Percentiles rank a stretch among this genome's conserved stretches.
Evolutionary conservation across 129 eudicot species (phyloP).

Genomic region (Saposhnikovia divaricata): DNA sequence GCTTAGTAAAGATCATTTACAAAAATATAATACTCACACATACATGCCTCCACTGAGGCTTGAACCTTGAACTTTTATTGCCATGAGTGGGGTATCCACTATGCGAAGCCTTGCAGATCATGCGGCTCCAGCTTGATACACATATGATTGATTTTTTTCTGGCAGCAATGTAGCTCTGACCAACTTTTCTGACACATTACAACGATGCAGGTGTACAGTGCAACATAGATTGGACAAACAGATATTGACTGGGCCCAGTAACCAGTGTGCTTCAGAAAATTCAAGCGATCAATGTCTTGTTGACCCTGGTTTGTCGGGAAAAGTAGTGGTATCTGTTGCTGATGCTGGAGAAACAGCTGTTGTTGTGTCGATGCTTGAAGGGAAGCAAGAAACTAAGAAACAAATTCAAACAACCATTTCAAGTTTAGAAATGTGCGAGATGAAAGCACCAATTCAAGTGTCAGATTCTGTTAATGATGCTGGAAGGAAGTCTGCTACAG

Average conservation of each 20-base stretch:
- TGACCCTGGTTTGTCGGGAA: constrained; percentile 51
- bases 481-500: constrained; percentile 12
- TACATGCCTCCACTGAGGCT: background rate
- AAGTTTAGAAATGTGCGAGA: constrained; percentile 17
- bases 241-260: constrained; percentile 20
- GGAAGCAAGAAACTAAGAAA: constrained; percentile 27
- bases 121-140: background rate
- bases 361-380: constrained; percentile 65
- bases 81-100: background rate
- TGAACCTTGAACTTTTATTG: background rate
- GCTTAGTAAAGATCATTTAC: background rate
- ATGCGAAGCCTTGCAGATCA: background rate
- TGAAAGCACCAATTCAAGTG: constrained; percentile 3
- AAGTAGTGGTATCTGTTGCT: constrained; percentile 69
- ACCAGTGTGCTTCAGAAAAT: constrained; percentile 27
- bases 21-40: background rate
- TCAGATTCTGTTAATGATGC: constrained; percentile 17
- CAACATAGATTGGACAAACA: constrained; percentile 28
- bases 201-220: constrained; percentile 50
- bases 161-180: background rate
- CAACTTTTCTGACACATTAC: background rate
- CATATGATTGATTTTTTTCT: background rate
- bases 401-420: constrained; percentile 21
- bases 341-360: constrained; percentile 95
- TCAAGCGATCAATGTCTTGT: constrained; percentile 19